Base-by-base conservation (phyloP, 2,329 filamentous ascomycete species). In the Alternaria postmessia region DNA sequence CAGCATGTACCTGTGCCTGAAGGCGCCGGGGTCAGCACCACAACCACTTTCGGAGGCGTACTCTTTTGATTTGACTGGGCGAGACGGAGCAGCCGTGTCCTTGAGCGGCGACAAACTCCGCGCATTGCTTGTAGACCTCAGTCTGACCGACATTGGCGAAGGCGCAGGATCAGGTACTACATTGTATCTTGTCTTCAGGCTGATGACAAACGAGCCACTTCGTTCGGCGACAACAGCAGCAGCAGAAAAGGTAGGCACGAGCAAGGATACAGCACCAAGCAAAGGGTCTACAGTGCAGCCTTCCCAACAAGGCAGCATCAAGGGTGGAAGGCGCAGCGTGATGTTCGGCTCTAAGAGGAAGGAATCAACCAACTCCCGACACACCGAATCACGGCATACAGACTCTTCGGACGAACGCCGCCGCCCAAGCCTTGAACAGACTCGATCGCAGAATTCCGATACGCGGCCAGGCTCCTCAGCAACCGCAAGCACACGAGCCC, bases 101-200 rank as follows among this genome's bases (percentile, higher is more conserved):
- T 81, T 86, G 9, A 86, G 88, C 53, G 87, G 87, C 64, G 85
- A 87, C 22, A 89, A 90, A 72, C 87, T 94, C 74, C 92, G 91
- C 73, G 96, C 93, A 0, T 84, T 99, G 2, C 97, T 98, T 68
- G 89, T 92, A 3, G 93, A 98, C 71, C 82, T 99, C 18, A 92
- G 89, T 39, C 87, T 91, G 1, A 86, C 89, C 49, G 94, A 97
- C 70, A 83, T 90, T 57, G 87, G 87, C n/a, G 85, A 88, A 67
- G 84, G 82, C 11, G 81, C 84, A n/a, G 81, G 89, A 3, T 85
- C 87, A 8, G 90, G 91, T 48, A 87, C 87, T 4, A 90, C 93
- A 52, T 80, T 98, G 20, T 97, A 91, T 75, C 84, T 99, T 1
- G 89, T 97, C 4, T 90, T 95, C 65, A 93, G 91, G 70, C 87